Evolutionary conservation across 768 basidiomycete species (phyloP), one percentile per base, ranked within the genome.

Genomic region (Tulasnella sp.): DNA sequence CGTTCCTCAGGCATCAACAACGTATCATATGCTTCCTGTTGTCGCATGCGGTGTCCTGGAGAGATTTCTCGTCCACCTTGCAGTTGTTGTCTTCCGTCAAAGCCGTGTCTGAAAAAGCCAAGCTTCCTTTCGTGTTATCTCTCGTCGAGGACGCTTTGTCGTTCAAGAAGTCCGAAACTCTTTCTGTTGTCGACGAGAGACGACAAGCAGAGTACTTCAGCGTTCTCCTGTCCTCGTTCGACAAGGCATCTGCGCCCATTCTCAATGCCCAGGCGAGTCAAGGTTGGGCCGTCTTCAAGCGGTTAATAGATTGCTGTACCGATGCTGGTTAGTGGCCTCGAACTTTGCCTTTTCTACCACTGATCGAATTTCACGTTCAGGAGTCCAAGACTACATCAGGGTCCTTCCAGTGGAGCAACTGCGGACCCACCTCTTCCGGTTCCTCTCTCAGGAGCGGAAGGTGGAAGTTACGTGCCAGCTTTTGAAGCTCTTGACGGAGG

Each of bases 21-120:
- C 89, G 91, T 18, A 86, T 96, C 62, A 83, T 94, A 58, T 94
- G 92, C 83, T 96, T 89, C 84, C 84, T 98, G 0, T 86, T 94
- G 8, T 96, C 96, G 1, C 97, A 98, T 84, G 87, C 93, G 81
- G 88, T 88, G 72, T 88, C 90, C 5, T 89, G 93, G 81, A 85
- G 87, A 2, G 83, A 89, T 3, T 84, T 89, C 2, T 79, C 82
- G 0, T 87, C 89, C 24, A 90, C 91, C 80, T 83, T 89, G 16
- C 83, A 86, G 16, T 85, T 98, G 0, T 87, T 98, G 24, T 85
- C 81, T 6, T 85, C 86, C 44, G 78, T 90, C 14, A 83, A 86
- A 38, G 85, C 86, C 12, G 86, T 93, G 52, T 86, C 89, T 4
- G 90, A 91, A 82, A 84, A 80, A 82, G 84, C 84, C 73, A 89